Conservation (phyloP, 805 yeast genomes). For the Yueomyces sp. region DNA sequence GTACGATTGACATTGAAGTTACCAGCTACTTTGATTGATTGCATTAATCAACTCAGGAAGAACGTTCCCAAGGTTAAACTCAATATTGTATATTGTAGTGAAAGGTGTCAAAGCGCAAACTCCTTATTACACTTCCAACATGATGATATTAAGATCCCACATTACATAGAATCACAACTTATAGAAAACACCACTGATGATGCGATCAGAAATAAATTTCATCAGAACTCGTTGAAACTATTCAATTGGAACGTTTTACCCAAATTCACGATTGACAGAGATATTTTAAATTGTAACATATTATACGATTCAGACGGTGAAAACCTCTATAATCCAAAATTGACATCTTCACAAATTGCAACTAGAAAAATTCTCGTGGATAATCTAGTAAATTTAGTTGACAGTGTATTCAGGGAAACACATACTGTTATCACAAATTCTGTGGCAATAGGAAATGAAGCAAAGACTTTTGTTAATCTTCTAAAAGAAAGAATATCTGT, state of each 20-base stretch:
- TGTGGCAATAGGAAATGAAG: conserved; percentile 14
- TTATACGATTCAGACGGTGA: conserved; percentile 14
- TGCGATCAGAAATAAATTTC: neutral
- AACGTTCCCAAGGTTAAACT: neutral
- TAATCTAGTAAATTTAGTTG: conserved; percentile 16
- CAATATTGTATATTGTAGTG: conserved; percentile 9
- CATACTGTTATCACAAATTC: conserved; percentile 15
- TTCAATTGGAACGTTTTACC: conserved; percentile 16
- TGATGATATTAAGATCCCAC: conserved; percentile 4
- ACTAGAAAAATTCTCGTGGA: conserved; percentile 16
- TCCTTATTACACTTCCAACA: conserved; percentile 1
- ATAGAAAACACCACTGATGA: neutral
- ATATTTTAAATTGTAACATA: conserved; percentile 12
- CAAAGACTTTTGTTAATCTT: conserved; percentile 9
- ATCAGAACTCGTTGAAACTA: conserved; percentile 2
- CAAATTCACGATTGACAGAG: conserved; percentile 15
- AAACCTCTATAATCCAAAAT: conserved; percentile 14
- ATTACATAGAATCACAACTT: conserved; percentile 14
- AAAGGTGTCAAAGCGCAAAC: conserved; percentile 9
- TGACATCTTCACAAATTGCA: conserved; percentile 11
- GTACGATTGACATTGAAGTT: conserved; percentile 12
- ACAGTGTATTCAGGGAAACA: conserved; percentile 11
- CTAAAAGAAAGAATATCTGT: conserved; percentile 8
- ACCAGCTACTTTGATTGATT: conserved; percentile 3
- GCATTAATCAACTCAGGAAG: neutral